Conservation (phyloP, 352 stramenopile species). For the Pythium angustatum region DNA sequence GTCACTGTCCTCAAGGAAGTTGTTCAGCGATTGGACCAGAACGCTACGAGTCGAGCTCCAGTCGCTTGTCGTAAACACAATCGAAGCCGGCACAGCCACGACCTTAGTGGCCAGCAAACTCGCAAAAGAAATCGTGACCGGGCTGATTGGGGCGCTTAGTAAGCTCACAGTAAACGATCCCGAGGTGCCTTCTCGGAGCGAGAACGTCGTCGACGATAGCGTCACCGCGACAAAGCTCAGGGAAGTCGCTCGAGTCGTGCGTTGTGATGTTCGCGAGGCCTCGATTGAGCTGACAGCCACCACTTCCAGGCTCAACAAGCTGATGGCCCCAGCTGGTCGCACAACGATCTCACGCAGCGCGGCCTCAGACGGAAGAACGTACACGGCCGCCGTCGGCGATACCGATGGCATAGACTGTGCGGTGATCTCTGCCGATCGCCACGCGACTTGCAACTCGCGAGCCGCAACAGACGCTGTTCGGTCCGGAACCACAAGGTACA, state of each 20-base stretch:
- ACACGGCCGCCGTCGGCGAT: constrained; percentile 34
- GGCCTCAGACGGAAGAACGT: constrained; percentile 33
- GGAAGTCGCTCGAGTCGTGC: constrained; percentile 24
- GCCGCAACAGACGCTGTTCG: constrained; percentile 15
- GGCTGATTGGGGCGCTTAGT: constrained; percentile 39
- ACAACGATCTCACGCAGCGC: constrained; percentile 35
- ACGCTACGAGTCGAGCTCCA: constrained; percentile 40
- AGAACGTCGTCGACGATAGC: constrained; percentile 44
- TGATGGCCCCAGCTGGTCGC: constrained; percentile 7
- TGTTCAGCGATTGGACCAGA: constrained; percentile 46
- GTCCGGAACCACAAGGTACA: constrained; percentile 36
- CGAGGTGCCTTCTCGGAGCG: constrained; percentile 40
- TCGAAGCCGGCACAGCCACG: constrained; percentile 21
- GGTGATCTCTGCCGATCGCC: constrained; percentile 33
- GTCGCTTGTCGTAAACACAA: constrained; percentile 35
- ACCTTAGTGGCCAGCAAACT: constrained; percentile 38
- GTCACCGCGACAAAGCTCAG: constrained; percentile 41
- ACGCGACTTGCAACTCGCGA: constrained; percentile 40
- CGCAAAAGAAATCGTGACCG: constrained; percentile 40
- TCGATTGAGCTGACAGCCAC: constrained; percentile 39
- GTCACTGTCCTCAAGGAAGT: constrained; percentile 55
- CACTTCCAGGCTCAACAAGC: constrained; percentile 20
- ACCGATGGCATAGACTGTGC: constrained; percentile 35
- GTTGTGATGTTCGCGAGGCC: constrained; percentile 46
- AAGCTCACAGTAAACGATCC: constrained; percentile 33